Percentiles rank a stretch among this genome's conserved stretches.
Conservation (phyloP, 2,329 filamentous ascomycete species). For the Zasmidium angulare region DNA sequence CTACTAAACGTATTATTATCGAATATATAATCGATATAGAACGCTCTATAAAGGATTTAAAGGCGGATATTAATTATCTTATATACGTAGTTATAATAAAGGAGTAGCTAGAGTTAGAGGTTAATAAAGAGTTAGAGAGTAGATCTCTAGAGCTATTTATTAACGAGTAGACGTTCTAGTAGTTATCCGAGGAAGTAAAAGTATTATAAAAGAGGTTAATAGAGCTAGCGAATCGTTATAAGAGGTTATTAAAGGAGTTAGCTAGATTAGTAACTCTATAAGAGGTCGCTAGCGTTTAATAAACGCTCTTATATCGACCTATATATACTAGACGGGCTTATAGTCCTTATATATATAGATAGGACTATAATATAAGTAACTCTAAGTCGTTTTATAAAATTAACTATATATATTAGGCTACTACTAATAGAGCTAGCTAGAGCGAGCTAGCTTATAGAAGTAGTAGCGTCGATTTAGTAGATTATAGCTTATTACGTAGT, state of each 20-base stretch:
- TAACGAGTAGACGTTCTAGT: neutral
- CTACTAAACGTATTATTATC: neutral
- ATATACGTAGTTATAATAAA: slow-evolving; percentile 5
- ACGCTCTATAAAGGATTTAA: slow-evolving; percentile 5
- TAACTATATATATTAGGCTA: neutral
- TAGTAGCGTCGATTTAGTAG: neutral
- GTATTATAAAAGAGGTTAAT: neutral
- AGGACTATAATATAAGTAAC: neutral
- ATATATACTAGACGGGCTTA: neutral
- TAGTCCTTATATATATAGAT: neutral
- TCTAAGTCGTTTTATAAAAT: neutral
- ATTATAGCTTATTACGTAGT: neutral
- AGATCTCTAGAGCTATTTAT: neutral
- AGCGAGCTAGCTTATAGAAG: neutral
- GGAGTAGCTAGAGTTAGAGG: neutral
- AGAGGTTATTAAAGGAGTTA: neutral
- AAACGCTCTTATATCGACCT: neutral
- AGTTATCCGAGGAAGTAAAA: neutral
- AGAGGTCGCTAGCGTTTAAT: neutral
- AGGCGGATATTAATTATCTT: neutral
- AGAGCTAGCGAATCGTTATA: neutral
- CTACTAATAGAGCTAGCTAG: neutral
- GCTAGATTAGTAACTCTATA: neutral
- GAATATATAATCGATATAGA: neutral
- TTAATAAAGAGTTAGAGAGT: neutral